These are phyloP conservation scores for Pseudisothecium myosuroides DNA, from an alignment of 225 moss, liverwort and hornwort genomes.

Conservation along the genomic window DNA sequence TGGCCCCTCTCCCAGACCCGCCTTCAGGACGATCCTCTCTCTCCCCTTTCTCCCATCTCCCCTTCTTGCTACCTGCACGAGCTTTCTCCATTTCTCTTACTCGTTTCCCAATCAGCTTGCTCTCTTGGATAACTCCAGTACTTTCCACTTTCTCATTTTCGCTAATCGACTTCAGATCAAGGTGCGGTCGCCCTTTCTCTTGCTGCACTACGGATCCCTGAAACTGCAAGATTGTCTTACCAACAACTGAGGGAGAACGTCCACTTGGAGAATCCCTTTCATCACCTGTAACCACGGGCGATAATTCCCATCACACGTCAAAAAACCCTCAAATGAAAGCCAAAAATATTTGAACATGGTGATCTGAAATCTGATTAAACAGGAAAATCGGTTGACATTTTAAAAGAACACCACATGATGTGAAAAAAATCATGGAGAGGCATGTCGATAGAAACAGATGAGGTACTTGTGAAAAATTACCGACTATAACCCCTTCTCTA, in stretches of 20 bases:
- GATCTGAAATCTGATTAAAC: background rate
- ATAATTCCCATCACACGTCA: background rate
- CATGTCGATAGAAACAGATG: background rate
- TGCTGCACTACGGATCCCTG: slow-evolving; percentile 30
- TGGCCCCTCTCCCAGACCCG: slow-evolving; percentile 11
- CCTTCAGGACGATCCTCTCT: slow-evolving; percentile 20
- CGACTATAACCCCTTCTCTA: slow-evolving; percentile 20
- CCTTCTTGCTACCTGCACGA: slow-evolving; percentile 27
- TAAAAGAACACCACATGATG: background rate
- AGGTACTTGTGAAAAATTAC: background rate
- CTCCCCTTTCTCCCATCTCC: slow-evolving; percentile 45
- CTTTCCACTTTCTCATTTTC: slow-evolving; percentile 21
- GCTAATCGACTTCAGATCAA: background rate
- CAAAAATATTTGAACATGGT: background rate
- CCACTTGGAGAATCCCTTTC: slow-evolving; percentile 39
- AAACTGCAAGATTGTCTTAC: slow-evolving; percentile 25
- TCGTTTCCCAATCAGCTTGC: slow-evolving; percentile 23
- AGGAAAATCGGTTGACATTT: background rate
- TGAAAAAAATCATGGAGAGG: background rate
- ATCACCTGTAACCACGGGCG: background rate
- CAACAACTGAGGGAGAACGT: slow-evolving; percentile 10
- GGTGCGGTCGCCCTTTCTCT: slow-evolving; percentile 29
- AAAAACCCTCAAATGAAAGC: background rate
- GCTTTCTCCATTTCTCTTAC: slow-evolving; percentile 24
- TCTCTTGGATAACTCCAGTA: slow-evolving; percentile 14